Base-by-base conservation (phyloP, 805 yeast species). In the Torulaspora maleeae region DNA sequence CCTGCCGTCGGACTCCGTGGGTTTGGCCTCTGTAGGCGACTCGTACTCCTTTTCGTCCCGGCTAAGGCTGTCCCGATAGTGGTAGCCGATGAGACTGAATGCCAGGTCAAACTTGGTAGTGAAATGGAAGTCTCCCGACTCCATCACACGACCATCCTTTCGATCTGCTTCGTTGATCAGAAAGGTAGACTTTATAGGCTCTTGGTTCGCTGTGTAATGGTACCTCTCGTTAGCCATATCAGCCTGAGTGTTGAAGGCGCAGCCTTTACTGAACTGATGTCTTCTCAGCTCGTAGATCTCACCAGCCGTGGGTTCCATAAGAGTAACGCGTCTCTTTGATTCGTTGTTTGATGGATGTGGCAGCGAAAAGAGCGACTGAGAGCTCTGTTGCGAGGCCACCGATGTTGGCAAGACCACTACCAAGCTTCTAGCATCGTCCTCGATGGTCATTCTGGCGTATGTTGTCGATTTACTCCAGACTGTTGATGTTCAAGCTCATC, bases 291-390 rank as follows among this genome's bases (percentile, higher is more conserved):
- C 56, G 36, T 44, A 59, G 3, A 49, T 16, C 29, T 49, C 42
- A 10, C 43, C 48, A 28, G 43, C 49, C 6, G 39, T 25, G 8
- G 48, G 24, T 22, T 47, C 43, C 2, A 59, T 41, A 12, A 63
- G 38, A 27, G 43, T 32, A 1, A 60, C 27, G 9, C 51, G 46
- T 27, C 37, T 22, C 40, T 63, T 63, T 9, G 48, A 40, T 12
- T 28, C 25, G 24, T 41, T 61, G 28, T 60, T 61, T 8, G 66
- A 51, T 35, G 66, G 62, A 43, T 59, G 55, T 4, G 64, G 66
- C n/a, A 64, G 43, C 35, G 53, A 45, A 38, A 63, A 59, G 8
- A 49, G 25, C 33, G 48, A 38, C 15, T 43, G 11, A 8, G 25
- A 27, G n/a, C 27, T 36, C 16, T 15, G 39, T 10, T 36, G 12